Evolutionary conservation across 75 land plant species (phyloP), one percentile per base, ranked within the genome.

Genomic region (Pinus taeda): DNA sequence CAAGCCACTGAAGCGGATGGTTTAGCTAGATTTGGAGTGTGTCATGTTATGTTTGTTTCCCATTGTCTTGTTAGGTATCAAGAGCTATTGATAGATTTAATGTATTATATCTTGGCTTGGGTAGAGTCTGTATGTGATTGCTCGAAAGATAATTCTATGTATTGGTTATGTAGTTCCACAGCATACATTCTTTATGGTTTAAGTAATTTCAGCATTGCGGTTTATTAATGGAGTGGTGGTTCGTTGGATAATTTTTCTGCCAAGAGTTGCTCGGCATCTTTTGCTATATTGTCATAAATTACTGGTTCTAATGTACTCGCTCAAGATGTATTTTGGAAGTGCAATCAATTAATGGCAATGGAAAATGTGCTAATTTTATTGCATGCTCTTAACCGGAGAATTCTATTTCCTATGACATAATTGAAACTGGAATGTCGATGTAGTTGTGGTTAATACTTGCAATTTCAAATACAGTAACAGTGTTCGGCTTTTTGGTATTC

Each of bases 1-100:
- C 66, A 73, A 75, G 76, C 6, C 59, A 60, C 76, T 75, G 76
- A 75, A 59, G 20, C 11, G 17, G 55, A 65, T 65, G 42, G 36
- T 33, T 17, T 65, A 65, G 69, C 67, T 30, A 30, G 20, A 36
- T 65, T 65, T 36, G 69, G 42, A 18, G 33, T 33, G 20, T 33
- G 69, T 33, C 69, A 65, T 65, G 7, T 49, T 49, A 49, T 49
- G 69, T 65, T 65, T 65, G 69, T 33, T 65, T 65, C 69, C 20
- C 36, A 17, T 65, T 65, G 33, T 65, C 69, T 17, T 65, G 69
- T 65, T 17, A 15, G 36, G 6, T 65, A 15, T 18, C 36, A 37
- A 33, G 69, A 65, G 69, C n/a, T 65, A 17, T 65, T 65, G 18
- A 65, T 65, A 20, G 55, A 49, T 49, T 49, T 33, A 37, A 5